Base-by-base conservation (phyloP, 768 basidiomycete species). In the Xerocomellus dryophilus region DNA sequence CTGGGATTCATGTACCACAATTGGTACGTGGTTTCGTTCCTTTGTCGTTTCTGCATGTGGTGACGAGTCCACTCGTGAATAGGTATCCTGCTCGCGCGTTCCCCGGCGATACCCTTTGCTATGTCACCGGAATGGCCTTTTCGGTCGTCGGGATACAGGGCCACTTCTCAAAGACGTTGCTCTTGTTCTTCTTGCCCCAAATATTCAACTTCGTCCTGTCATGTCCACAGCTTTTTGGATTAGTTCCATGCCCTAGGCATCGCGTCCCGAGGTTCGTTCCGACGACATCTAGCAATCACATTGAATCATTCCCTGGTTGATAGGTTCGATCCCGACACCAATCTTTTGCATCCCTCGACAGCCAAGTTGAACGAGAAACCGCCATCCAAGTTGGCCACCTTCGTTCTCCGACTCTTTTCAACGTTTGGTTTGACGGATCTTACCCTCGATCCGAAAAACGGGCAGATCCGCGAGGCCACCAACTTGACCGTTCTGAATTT, bases 81-180 rank as follows among this genome's bases (percentile, higher is more conserved):
- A 98, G 96, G 94, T 98, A 96, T 68, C 97, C 97, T 7, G 94
- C 97, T 10, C 81, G 88, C 20, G 93, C 83, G 0, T 99, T 98
- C 67, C 90, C 94, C 0, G 97, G 97, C 3, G 97, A 99, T 69
- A 99, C 97, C 4, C 79, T 99, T 29, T 99, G 97, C 71, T 99
- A 99, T 74, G 85, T 98, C 38, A 84, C 93, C 0, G 97, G 97
- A 55, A 99, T 99, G 97, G 93, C 97, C 5, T 98, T 99, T 68
- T 88, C 97, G 1, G 95, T 97, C 9, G 94, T 96, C 31, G 95
- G 93, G 21, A 98, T 99, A 58, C 92, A 97, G 65, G 93, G 90
- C 0, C 97, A 99, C 71, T 98, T 94, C 71, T 93, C 92, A 49
- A 99, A 99, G 73, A 99, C 97, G 0, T 76, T 99, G 9, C 79